Evolutionary conservation across 2,329 filamentous ascomycete species (phyloP).

Genomic region (Fusarium falciforme): DNA sequence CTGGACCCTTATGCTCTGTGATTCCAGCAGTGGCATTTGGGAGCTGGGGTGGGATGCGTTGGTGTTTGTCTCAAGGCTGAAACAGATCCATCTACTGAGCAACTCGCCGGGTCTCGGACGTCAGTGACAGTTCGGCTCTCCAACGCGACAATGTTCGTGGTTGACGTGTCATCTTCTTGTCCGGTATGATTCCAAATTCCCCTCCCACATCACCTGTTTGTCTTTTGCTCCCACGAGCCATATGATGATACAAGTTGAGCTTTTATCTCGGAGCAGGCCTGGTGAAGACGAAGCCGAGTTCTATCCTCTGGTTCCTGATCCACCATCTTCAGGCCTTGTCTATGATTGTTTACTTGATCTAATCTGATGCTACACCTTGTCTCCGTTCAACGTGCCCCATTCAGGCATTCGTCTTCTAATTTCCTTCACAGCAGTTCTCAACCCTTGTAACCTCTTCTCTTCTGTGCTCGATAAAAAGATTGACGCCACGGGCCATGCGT

Average conservation of each 20-base stretch:
- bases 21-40: not conserved
- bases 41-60: not conserved
- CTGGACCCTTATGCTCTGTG: not conserved
- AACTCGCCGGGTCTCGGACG: not conserved
- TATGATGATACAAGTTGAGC: slow-evolving; percentile 58
- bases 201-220: not conserved
- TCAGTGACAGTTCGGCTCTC: not conserved
- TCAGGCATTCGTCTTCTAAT: slow-evolving; percentile 49
- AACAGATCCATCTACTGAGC: not conserved
- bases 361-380: slow-evolving; percentile 63
- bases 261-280: slow-evolving; percentile 49
- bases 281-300: slow-evolving; percentile 63
- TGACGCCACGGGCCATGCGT: slow-evolving; percentile 84
- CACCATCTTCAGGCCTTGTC: slow-evolving; percentile 41
- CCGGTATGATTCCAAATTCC: slow-evolving; percentile 18
- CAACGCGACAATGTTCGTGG: not conserved
- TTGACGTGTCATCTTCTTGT: not conserved
- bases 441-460: slow-evolving; percentile 63
- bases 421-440: slow-evolving; percentile 56
- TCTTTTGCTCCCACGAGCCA: slow-evolving; percentile 1
- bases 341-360: slow-evolving; percentile 70
- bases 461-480: slow-evolving; percentile 64
- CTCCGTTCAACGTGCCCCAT: slow-evolving; percentile 24
- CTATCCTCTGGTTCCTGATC: slow-evolving; percentile 58
- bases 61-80: slow-evolving; percentile 5